Percentiles rank a stretch among this genome's conserved stretches.
Conservation (phyloP, 345 rosid genomes). For the Eucalyptus polybractea region DNA sequence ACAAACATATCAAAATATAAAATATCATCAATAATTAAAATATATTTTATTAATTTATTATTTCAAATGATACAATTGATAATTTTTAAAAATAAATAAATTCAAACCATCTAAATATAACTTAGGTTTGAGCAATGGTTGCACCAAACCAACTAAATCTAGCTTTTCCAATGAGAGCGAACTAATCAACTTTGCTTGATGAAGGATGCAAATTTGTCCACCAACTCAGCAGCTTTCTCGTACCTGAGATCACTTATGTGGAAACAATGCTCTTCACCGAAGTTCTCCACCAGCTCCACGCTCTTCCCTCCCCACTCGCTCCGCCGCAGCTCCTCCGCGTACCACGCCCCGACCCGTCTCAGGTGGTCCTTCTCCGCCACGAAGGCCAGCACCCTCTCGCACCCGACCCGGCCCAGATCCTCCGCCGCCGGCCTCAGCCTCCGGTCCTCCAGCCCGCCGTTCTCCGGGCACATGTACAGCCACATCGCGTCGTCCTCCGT, state of each 20-base stretch:
- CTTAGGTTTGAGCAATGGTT: background rate
- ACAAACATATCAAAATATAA: no score
- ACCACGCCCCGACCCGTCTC: background rate
- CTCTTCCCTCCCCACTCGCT: slow-evolving; percentile 21
- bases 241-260: background rate
- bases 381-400: slow-evolving; percentile 14
- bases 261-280: background rate
- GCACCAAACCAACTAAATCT: background rate
- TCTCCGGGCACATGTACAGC: slow-evolving; percentile 22
- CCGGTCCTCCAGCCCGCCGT: slow-evolving; percentile 21
- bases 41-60: no score
- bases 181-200: background rate
- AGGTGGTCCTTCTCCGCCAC: slow-evolving; percentile 25
- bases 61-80: no score
- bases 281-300: background rate
- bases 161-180: background rate
- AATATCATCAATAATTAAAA: no score
- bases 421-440: slow-evolving; percentile 16
- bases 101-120: background rate
- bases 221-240: background rate
- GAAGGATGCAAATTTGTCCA: slow-evolving; percentile 1
- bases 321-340: slow-evolving; percentile 10
- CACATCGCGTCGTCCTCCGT: slow-evolving; percentile 23
- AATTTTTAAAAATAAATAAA: no score
- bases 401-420: slow-evolving; percentile 15